Evolutionary conservation across 768 basidiomycete genomes (phyloP), one percentile per base, ranked within the genome.

Genomic region (Tylopilus rubrobrunneus): DNA sequence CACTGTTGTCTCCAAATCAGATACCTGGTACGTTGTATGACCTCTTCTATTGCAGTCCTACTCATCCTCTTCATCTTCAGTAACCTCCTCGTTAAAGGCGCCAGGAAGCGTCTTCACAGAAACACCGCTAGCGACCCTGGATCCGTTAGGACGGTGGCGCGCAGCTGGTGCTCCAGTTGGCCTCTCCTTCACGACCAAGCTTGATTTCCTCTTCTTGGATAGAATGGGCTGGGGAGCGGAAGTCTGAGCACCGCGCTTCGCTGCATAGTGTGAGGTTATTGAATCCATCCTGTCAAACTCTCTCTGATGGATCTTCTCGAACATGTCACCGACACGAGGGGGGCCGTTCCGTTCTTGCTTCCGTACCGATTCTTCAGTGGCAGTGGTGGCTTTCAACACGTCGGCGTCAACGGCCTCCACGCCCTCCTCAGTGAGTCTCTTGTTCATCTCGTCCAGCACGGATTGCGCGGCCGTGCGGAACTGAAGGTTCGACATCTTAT

Each of bases 381-480:
- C 51, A 17, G 49, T 42, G 40, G n/a, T 49, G 4, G 49, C 48
- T 23, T 70, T 61, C 46, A 86, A 74, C 28, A 85, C 68, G 39
- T 75, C 70, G 21, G 71, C 60, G 19, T 71, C 74, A 31, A 86
- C 72, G 23, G 71, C 71, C 31, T 79, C 73, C 7, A 82, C 77
- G 2, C 85, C 85, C 7, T 80, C 79, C 8, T 75, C 76, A 3
- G 75, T 77, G 10, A 92, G 76, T 3, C 87, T 82, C 48, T 77
- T 74, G 65, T 92, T 91, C 86, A 93, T 89, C 69, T 93, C 91
- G 47, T 85, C 86, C 29, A 92, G 73, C 28, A 93, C 83, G 21
- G 79, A 78, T n/a, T 81, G 76, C 0, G 88, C 85, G 0, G 85
- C 84, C 2, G 74, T 67, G 48, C 76, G 78, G 71, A 92, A 92